phyloP scores from a whole-genome alignment of 2,329 filamentous ascomycete species.

The Bipolaris sorokiniana region DNA sequence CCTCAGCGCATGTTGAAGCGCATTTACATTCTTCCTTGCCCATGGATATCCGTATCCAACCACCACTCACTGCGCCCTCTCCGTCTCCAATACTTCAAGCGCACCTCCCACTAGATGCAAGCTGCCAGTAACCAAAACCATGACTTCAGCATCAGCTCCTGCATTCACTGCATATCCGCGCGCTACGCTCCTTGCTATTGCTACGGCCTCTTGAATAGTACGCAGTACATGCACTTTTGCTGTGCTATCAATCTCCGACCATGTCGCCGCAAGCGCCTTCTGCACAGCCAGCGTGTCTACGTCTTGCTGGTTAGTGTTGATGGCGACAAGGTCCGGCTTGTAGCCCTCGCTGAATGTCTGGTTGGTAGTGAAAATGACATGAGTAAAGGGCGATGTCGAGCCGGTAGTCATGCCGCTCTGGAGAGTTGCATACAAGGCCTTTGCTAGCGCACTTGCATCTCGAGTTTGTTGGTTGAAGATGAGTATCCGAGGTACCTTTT shows the following conservation, averaged over 20 bases:
- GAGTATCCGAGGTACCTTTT: constrained; percentile 60
- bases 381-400: constrained; percentile 62
- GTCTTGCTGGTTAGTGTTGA: constrained; percentile 65
- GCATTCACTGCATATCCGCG: constrained; percentile 34
- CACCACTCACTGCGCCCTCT: constrained; percentile 12
- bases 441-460: constrained; percentile 71
- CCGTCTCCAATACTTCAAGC: constrained; percentile 70
- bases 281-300: constrained; percentile 69
- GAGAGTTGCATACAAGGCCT: constrained; percentile 66
- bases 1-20: constrained; percentile 31
- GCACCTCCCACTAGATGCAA: constrained; percentile 83
- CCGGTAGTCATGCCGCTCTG: constrained; percentile 37
- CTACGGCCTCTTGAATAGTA: constrained; percentile 74
- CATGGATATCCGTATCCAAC: constrained; percentile 31
- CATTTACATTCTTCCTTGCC: constrained; percentile 3
- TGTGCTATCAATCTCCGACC: constrained; percentile 54
- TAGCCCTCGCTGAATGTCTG: constrained; percentile 69
- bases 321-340: constrained; percentile 66
- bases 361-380: constrained; percentile 84
- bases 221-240: constrained; percentile 62
- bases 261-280: constrained; percentile 65
- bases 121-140: constrained; percentile 80
- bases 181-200: constrained; percentile 56
- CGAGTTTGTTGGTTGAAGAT: constrained; percentile 95
- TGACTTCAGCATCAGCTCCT: constrained; percentile 54